Percentiles rank a stretch among this genome's conserved stretches.
Conservation (phyloP, 495 filamentous ascomycete species). For the Cercophora scortea region DNA sequence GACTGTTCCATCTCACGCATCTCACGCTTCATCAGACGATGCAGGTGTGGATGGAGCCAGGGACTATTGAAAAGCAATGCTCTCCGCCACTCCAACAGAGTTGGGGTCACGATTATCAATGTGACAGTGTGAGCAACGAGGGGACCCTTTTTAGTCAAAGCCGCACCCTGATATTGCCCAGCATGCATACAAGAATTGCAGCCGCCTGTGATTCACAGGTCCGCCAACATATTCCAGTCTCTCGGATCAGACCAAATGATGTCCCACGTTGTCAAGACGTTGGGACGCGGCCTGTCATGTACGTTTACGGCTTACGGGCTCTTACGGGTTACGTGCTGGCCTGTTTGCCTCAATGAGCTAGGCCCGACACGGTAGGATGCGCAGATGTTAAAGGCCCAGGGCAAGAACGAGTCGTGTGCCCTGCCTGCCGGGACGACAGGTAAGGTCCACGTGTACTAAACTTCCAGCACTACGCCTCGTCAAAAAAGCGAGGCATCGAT, state of each 20-base stretch:
- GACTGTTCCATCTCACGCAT: slow-evolving; percentile 13
- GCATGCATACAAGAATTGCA: not conserved
- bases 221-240: slow-evolving; percentile 12
- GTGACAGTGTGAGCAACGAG: not conserved
- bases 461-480: too few species aligned
- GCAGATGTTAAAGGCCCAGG: not conserved
- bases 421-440: too few species aligned
- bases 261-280: slow-evolving; percentile 11
- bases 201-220: not conserved
- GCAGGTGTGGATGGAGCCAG: slow-evolving; percentile 16
- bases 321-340: not conserved
- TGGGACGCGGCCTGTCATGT: not conserved
- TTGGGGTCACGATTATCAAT: not conserved
- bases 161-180: slow-evolving; percentile 10
- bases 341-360: not conserved
- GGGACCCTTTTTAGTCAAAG: not conserved
- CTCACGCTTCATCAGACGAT: slow-evolving; percentile 20
- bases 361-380: slow-evolving; percentile 1
- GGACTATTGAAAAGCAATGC: slow-evolving; percentile 19
- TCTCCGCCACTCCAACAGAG: not conserved
- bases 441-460: too few species aligned
- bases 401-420: too few species aligned
- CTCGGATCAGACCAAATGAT: slow-evolving; percentile 21
- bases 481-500: too few species aligned
- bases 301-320: not conserved